These are phyloP conservation scores for Brettanomyces naardenensis DNA, from an alignment of 805 yeast species.

Conservation along the genomic window DNA sequence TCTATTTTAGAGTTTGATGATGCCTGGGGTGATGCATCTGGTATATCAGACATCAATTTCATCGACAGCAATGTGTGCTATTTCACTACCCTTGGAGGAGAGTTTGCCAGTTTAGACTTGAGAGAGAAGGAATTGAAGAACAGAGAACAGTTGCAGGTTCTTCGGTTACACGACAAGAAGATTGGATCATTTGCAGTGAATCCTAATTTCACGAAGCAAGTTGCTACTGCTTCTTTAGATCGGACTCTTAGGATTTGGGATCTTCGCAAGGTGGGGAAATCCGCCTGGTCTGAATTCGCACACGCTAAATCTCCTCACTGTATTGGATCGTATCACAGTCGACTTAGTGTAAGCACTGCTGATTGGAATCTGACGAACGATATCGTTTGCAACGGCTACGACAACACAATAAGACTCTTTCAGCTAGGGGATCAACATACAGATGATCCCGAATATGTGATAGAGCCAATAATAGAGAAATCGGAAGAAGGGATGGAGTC, in stretches of 20 bases:
- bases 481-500: conserved; percentile 15
- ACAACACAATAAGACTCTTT: conserved; percentile 72
- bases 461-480: conserved; percentile 12
- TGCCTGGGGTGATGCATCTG: conserved; percentile 47
- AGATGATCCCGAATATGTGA: conserved; percentile 7
- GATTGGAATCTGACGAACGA: conserved; percentile 69
- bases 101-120: conserved; percentile 66
- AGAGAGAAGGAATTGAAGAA: conserved; percentile 29
- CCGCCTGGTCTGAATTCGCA: conserved; percentile 55
- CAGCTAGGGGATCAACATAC: conserved; percentile 35
- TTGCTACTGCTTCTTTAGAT: conserved; percentile 87
- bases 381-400: conserved; percentile 90
- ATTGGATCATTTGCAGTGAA: conserved; percentile 84
- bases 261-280: conserved; percentile 42
- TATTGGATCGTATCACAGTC: conserved; percentile 57
- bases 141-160: conserved; percentile 24
- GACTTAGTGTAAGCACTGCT: conserved; percentile 76
- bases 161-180: conserved; percentile 77
- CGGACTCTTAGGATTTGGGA: conserved; percentile 86
- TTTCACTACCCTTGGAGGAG: conserved; percentile 74
- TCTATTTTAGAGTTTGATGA: conserved; percentile 54
- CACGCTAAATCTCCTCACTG: conserved; percentile 38
- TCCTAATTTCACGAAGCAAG: conserved; percentile 54
- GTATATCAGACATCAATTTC: conserved; percentile 68
- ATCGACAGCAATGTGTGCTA: conserved; percentile 52